phyloP scores from a whole-genome alignment of 2,329 filamentous ascomycete genomes.

The Neoscytalidium dimidiatum region DNA sequence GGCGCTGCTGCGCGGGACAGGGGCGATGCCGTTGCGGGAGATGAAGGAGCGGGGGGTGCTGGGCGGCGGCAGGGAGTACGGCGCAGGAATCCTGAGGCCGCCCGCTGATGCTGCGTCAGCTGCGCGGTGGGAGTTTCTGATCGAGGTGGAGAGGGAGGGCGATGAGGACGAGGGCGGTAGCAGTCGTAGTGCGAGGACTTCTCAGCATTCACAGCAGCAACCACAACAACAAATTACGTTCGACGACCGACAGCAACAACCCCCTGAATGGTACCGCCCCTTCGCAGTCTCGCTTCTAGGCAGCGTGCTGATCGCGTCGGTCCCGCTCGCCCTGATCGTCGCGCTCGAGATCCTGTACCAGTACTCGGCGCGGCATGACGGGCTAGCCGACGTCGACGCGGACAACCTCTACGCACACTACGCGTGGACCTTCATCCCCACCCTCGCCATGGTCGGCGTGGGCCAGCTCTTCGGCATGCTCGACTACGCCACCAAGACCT shows the following conservation, averaged over 20 bases:
- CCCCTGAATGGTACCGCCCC: neutral
- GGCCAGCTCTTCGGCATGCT: neutral
- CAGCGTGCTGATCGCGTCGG: neutral
- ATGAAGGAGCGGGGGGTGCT: neutral
- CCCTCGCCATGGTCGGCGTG: neutral
- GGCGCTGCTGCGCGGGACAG: neutral
- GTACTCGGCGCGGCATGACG: neutral
- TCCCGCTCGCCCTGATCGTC: neutral
- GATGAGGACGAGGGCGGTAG: no score
- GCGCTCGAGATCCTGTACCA: neutral
- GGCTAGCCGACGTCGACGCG: neutral
- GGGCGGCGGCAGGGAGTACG: neutral
- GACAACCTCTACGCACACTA: neutral
- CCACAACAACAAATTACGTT: neutral
- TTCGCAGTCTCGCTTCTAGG: neutral
- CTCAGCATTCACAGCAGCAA: neutral
- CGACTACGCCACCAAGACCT: neutral
- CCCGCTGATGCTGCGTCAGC: neutral
- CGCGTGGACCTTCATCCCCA: neutral
- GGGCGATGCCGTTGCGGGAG: neutral
- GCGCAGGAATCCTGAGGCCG: neutral
- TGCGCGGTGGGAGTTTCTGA: neutral
- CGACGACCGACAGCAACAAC: no score
- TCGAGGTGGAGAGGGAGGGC: neutral
- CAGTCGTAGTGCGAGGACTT: no score